A percentile compares a stretch with the other conserved stretches of the same genome.
These are phyloP conservation scores for Chrysoporthe austroafricana DNA, from an alignment of 2,329 filamentous ascomycete species.

Conservation along the genomic window DNA sequence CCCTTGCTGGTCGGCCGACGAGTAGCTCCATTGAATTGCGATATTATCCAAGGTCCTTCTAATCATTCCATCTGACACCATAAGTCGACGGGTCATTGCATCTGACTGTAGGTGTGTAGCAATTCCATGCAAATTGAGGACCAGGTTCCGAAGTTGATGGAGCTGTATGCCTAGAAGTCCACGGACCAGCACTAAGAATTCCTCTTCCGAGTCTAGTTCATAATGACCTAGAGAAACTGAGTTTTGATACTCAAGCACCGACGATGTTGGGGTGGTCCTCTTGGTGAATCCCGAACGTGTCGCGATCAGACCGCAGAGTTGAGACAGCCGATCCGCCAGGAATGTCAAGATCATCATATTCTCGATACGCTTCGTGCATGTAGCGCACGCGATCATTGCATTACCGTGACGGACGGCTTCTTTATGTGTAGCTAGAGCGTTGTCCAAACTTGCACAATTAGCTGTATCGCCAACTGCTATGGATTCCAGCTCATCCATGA, in stretches of 20 bases:
- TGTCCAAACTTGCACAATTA: not conserved
- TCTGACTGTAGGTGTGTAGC: not conserved
- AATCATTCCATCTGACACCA: not conserved
- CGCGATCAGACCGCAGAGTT: not conserved
- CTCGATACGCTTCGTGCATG: not conserved
- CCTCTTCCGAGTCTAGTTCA: not conserved
- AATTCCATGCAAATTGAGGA: not conserved
- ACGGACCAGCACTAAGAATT: not conserved
- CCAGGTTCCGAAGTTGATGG: not conserved
- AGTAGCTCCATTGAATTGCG: not conserved
- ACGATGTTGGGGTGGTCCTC: not conserved
- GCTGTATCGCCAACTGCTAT: not conserved
- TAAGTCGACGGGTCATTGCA: not conserved
- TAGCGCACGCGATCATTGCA: not conserved
- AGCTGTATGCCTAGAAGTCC: not conserved
- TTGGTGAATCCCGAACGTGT: not conserved
- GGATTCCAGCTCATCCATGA: constrained; percentile 5
- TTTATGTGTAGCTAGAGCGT: constrained; percentile 1
- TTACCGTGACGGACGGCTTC: not conserved
- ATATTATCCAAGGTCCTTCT: not conserved
- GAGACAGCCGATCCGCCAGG: not conserved
- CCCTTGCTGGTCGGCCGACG: not conserved
- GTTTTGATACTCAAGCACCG: not conserved
- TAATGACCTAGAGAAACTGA: not conserved
- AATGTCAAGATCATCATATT: constrained; percentile 7